A percentile compares a stretch with the other conserved stretches of the same genome.
Conservation (phyloP, 164 flowering plant species). For the Chimonanthus salicifolius region DNA sequence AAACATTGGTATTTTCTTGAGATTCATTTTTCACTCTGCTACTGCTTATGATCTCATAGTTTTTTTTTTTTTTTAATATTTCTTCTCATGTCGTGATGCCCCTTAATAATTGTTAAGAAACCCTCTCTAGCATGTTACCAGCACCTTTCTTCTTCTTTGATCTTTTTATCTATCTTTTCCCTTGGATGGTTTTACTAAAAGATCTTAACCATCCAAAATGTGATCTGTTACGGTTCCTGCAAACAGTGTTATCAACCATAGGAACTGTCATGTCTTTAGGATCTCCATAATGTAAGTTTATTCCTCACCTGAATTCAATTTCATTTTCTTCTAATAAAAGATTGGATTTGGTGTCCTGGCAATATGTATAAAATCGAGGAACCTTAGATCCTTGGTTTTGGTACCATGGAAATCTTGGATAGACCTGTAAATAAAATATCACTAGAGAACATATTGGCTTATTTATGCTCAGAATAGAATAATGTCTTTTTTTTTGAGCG, state of each 20-base stretch:
- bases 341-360: not conserved
- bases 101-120: too few relatives aligned
- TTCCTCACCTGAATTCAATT: not conserved
- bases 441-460: not conserved
- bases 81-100: not conserved
- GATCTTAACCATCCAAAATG: not conserved
- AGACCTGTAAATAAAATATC: too few relatives aligned
- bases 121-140: too few relatives aligned
- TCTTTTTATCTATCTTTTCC: too few relatives aligned
- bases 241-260: not conserved
- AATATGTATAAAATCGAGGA: not conserved
- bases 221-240: not conserved
- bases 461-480: not conserved
- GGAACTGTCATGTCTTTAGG: not conserved
- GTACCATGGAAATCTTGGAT: not conserved
- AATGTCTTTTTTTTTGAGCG: not conserved
- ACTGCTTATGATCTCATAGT: not conserved
- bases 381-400: not conserved
- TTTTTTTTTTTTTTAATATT: not conserved
- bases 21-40: not conserved
- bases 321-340: not conserved
- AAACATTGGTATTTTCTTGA: constrained; percentile 59
- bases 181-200: too few relatives aligned
- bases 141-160: too few relatives aligned
- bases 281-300: not conserved